Percentiles rank a stretch among this genome's conserved stretches.
Evolutionary conservation across 441 rosid genomes (phyloP).

Genomic region (Pelargonium australe): DNA sequence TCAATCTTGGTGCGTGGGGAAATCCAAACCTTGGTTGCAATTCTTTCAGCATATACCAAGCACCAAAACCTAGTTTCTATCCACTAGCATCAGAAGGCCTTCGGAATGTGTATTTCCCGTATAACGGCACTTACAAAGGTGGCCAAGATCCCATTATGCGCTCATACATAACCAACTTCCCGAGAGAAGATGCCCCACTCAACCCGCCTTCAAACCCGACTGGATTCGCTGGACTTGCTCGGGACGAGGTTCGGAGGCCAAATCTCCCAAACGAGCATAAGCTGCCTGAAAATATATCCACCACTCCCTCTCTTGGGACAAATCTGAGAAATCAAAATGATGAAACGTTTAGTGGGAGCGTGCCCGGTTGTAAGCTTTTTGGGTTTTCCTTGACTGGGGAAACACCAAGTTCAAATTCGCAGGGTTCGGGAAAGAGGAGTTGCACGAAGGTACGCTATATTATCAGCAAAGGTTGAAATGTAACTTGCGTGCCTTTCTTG

Average conservation of each 20-base stretch:
- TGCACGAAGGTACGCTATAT: constrained; percentile 72
- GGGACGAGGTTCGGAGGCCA: constrained; percentile 36
- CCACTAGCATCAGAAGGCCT: constrained; percentile 41
- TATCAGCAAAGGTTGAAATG: constrained; percentile 13
- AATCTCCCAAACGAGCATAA: constrained; percentile 35
- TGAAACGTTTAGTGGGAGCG: constrained; percentile 29
- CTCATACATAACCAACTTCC: constrained; percentile 33
- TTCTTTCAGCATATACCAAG: constrained; percentile 42
- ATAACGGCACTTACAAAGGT: constrained; percentile 26
- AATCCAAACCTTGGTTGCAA: constrained; percentile 31
- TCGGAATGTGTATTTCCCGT: constrained; percentile 39
- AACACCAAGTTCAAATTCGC: constrained; percentile 39
- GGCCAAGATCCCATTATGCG: constrained; percentile 30
- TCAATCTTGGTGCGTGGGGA: constrained; percentile 47
- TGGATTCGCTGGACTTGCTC: constrained; percentile 12
- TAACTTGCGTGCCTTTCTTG: constrained; percentile 9
- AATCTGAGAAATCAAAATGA: constrained; percentile 37
- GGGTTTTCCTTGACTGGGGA: constrained; percentile 74
- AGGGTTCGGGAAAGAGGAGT: constrained; percentile 77
- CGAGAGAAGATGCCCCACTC: constrained; percentile 37
- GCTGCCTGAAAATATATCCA: constrained; percentile 30
- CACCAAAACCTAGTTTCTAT: constrained; percentile 41
- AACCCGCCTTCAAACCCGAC: constrained; percentile 24
- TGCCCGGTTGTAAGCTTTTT: constrained; percentile 66
- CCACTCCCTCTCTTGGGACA: constrained; percentile 32